phyloP scores from a whole-genome alignment of 257 asterid species.

The Solanum megistacrolobum region DNA sequence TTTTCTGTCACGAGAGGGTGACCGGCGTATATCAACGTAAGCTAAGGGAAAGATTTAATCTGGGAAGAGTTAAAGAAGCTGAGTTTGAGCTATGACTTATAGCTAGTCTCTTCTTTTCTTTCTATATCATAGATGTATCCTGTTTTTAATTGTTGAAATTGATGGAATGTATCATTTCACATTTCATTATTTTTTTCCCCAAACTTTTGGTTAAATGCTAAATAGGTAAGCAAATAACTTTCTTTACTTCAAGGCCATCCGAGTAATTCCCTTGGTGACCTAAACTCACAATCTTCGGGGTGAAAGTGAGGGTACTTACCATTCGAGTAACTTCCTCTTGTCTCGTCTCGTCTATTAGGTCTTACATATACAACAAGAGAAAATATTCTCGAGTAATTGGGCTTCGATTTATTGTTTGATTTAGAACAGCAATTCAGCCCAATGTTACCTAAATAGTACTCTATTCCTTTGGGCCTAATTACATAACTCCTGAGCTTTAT shows the following conservation, averaged over 20 bases:
- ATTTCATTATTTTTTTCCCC: background rate
- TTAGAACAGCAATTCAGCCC: background rate
- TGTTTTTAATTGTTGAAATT: background rate
- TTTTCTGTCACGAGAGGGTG: constrained; percentile 75
- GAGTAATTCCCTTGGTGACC: too few species aligned
- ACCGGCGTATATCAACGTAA: constrained; percentile 3
- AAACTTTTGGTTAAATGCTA: background rate
- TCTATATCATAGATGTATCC: background rate
- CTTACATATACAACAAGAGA: background rate
- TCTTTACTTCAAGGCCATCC: background rate
- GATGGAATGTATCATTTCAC: background rate
- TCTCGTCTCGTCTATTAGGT: too few species aligned
- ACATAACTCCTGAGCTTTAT: background rate
- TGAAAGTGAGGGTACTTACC: too few species aligned
- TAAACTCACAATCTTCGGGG: too few species aligned
- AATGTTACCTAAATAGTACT: background rate
- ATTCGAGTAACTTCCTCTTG: too few species aligned
- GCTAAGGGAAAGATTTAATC: background rate
- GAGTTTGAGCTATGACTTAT: constrained; percentile 30
- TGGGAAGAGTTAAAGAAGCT: constrained; percentile 15
- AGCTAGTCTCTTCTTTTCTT: background rate
- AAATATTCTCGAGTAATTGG: background rate
- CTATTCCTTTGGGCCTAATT: background rate
- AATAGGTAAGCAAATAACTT: background rate
- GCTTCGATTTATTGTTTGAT: background rate